phyloP scores from a whole-genome alignment of 2,329 filamentous ascomycete species.

The Sporothrix protearum region DNA sequence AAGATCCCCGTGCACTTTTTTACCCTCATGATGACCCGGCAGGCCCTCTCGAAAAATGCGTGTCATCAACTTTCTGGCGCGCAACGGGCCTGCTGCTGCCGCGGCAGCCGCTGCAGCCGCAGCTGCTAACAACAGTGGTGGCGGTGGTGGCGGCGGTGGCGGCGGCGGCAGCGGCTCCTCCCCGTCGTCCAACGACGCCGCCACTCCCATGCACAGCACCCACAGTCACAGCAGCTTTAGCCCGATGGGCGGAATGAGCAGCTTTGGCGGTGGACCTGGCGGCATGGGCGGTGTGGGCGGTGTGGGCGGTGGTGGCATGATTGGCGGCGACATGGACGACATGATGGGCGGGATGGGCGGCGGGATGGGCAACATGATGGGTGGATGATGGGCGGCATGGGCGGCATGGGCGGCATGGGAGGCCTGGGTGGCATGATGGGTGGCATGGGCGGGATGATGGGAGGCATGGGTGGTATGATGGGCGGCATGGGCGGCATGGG shows the following conservation, averaged over 20 bases:
- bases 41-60: constrained; percentile 57
- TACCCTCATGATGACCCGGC: constrained; percentile 55
- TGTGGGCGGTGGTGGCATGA: background rate
- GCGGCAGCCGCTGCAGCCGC: background rate
- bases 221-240: background rate
- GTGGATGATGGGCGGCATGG: constrained; percentile 4
- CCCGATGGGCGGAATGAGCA: constrained; percentile 17
- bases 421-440: too few relatives aligned
- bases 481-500: constrained; percentile 11
- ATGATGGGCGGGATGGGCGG: constrained; percentile 19
- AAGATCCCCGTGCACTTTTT: constrained; percentile 59
- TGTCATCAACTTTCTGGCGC: constrained; percentile 51
- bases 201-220: constrained; percentile 4
- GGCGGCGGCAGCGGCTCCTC: constrained; percentile 30
- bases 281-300: constrained; percentile 11
- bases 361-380: constrained; percentile 8
- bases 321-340: constrained; percentile 11
- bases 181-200: background rate
- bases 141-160: background rate
- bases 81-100: constrained; percentile 30
- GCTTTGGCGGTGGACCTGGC: constrained; percentile 5
- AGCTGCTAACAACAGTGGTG: background rate
- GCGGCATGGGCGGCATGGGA: constrained; percentile 34
- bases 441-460: constrained; percentile 1
- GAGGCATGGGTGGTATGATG: background rate